Base-by-base conservation (phyloP, 257 asterid genomes). In the Buddleja alternifolia region DNA sequence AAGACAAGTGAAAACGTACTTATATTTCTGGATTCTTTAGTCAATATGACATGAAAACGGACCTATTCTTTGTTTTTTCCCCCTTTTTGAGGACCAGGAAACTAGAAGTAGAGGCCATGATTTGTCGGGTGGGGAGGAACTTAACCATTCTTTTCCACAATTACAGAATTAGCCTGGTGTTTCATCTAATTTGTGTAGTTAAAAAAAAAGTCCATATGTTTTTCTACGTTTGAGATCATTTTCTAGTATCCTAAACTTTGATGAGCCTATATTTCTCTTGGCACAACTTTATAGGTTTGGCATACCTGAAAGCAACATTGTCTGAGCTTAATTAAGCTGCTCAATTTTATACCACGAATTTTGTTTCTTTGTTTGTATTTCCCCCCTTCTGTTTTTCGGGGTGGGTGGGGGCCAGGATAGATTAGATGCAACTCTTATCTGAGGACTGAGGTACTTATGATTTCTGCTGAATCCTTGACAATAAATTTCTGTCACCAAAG, bases 161-260 rank as follows among this genome's bases (percentile, higher is more conserved):
- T 19, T 52, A 7, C 59, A 20, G 59, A 52, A 52, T n/a, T n/a
- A 52, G n/a, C 15, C 1, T 52, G 16, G 14, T 20, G 36, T 11
- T 36, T 52, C 15, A 3, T 21, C 32, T 20, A 21, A 29, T 54
- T 6, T 23, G 11, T 17, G 67, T 21, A 55, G 41, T 40, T 40
- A 12, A 8, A 40, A 2, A 3, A 59, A 59, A 29, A 61, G 54
- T 11, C 69, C 25, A 50, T 45, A 14, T 63, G 69, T 3, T 41
- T 20, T 44, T 45, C 54, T 24, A n/a, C 40, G 42, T 15, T 12
- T 25, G 37, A 15, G 16, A 45, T 14, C 41, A 14, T 45, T 63
- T 62, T 20, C 24, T 24, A 45, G 56, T 14, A 62, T 25, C 19
- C 55, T 44, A 9, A 59, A 40, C 67, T n/a, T 23, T 46, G 45